These are phyloP conservation scores for Lecanicillium sp. DNA, from an alignment of 2,329 filamentous ascomycete species.

Conservation along the genomic window DNA sequence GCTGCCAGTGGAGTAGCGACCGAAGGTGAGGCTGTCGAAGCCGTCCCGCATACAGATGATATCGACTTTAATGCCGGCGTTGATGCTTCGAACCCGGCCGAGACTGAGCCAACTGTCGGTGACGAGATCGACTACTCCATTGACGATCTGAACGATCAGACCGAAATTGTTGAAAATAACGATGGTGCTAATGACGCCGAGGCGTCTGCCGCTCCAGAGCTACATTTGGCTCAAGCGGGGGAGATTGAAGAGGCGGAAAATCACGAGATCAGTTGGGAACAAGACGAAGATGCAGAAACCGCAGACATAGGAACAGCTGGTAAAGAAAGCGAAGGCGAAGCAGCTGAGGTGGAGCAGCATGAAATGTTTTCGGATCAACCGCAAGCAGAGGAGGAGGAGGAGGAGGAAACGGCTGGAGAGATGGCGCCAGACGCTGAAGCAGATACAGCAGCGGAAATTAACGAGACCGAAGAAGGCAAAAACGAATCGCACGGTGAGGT, in stretches of 20 bases:
- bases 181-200: not conserved
- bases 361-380: too few relatives aligned
- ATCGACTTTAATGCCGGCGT: not conserved
- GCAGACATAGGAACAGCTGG: not conserved
- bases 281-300: conserved; percentile 7
- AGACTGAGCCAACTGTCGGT: not conserved
- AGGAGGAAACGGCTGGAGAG: conserved; percentile 6
- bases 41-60: conserved; percentile 7
- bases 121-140: conserved; percentile 29
- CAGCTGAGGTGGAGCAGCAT: not conserved
- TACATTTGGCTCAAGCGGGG: not conserved
- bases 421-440: conserved; percentile 3
- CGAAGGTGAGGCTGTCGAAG: conserved; percentile 11
- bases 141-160: conserved; percentile 8
- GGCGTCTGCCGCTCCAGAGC: conserved; percentile 4
- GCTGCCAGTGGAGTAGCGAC: conserved; percentile 4
- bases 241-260: conserved; percentile 7
- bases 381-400: not conserved
- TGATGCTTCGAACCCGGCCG: conserved; percentile 5
- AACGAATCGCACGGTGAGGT: not conserved
- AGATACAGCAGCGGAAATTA: not conserved
- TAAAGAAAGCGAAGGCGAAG: not conserved
- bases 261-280: conserved; percentile 17
- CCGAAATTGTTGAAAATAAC: not conserved
- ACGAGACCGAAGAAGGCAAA: conserved; percentile 4